Conservation (phyloP, 2,329 filamentous ascomycete species). For the Fusarium nanum region DNA sequence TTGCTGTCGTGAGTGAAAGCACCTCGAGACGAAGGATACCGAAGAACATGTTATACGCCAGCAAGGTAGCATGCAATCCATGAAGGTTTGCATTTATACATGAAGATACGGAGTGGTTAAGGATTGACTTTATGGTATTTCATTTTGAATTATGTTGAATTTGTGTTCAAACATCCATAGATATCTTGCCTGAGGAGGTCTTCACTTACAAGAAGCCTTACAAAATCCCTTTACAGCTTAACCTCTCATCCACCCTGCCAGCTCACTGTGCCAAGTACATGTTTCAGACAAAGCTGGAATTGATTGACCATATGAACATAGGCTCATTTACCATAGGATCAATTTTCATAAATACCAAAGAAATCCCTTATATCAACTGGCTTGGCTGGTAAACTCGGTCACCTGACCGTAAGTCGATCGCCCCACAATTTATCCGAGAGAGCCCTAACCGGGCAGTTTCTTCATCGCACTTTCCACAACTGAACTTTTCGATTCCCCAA, state of each 20-base stretch:
- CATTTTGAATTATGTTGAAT: neutral
- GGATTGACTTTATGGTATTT: neutral
- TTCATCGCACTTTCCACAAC: too few species aligned
- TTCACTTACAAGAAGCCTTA: neutral
- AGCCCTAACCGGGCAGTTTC: too few species aligned
- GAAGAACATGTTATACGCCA: neutral
- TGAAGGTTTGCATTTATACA: neutral
- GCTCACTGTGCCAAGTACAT: neutral
- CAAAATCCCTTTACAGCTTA: neutral
- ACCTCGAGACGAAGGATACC: neutral
- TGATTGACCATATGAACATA: neutral
- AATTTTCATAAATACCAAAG: constrained; percentile 25
- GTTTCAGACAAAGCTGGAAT: neutral
- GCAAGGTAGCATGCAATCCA: neutral
- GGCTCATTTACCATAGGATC: neutral
- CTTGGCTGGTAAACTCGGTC: too few species aligned
- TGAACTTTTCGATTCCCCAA: constrained; percentile 37
- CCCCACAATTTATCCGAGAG: too few species aligned
- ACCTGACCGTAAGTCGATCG: too few species aligned
- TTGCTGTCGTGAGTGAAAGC: neutral
- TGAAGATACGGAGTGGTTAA: neutral
- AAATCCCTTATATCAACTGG: neutral
- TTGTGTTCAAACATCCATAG: neutral
- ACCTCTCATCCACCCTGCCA: neutral
- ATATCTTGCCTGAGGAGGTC: neutral